Conservation (phyloP, 768 basidiomycete species). For the Boletus subparvulus region DNA sequence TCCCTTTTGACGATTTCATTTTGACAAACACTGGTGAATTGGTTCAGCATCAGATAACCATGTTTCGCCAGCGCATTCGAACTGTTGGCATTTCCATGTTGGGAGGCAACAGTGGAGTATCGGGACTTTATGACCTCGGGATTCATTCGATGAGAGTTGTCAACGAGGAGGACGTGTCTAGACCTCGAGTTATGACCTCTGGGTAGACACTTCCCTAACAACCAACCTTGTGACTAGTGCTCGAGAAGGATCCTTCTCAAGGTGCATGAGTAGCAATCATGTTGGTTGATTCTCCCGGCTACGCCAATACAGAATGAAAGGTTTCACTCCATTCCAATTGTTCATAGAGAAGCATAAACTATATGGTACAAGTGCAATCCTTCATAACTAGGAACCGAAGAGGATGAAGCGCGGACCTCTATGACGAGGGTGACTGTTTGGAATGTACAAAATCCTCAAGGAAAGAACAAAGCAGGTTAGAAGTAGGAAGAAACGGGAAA, state of each 20-base stretch:
- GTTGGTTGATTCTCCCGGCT: not conserved
- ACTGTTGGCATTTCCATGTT: conserved; percentile 86
- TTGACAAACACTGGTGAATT: conserved; percentile 73
- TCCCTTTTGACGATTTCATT: conserved; percentile 78
- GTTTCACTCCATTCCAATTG: too few species aligned
- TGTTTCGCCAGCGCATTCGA: conserved; percentile 72
- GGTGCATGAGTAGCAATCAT: conserved; percentile 15
- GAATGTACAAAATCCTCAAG: conserved; percentile 14
- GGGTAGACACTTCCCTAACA: not conserved
- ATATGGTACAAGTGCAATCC: conserved; percentile 26
- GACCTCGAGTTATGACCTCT: conserved; percentile 17
- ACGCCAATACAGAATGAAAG: too few species aligned
- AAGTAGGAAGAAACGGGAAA: conserved; percentile 2
- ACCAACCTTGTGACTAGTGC: conserved; percentile 6
- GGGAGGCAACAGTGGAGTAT: conserved; percentile 74
- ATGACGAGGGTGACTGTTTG: conserved; percentile 3
- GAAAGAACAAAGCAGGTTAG: conserved; percentile 6
- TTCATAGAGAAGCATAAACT: not conserved
- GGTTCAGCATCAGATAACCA: conserved; percentile 66
- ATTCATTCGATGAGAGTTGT: conserved; percentile 81
- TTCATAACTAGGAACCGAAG: conserved; percentile 5
- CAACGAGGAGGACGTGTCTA: conserved; percentile 63
- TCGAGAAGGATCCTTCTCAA: conserved; percentile 29
- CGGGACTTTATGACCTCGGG: conserved; percentile 80
- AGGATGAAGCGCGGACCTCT: conserved; percentile 2